phyloP scores from a whole-genome alignment of 1,284 basidiomycete genomes.

The Pseudozyma sp. region DNA sequence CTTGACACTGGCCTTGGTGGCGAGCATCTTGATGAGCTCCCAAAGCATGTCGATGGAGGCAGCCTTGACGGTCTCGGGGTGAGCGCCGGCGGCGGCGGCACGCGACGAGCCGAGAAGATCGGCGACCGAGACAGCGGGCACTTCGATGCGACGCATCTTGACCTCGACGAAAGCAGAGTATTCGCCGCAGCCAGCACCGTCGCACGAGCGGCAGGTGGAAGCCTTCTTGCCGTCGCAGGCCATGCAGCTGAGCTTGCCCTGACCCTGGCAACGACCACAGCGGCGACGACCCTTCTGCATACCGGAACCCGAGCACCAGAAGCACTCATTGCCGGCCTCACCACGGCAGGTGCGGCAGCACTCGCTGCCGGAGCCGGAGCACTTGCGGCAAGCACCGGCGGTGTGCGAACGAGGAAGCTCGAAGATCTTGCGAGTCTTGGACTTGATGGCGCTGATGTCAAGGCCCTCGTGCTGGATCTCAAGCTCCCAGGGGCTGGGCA shows the following conservation, averaged over 20 bases:
- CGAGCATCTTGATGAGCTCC: constrained; percentile 51
- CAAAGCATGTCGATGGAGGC: constrained; percentile 52
- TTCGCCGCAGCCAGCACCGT: constrained; percentile 44
- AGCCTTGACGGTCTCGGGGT: constrained; percentile 29
- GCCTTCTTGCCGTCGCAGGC: constrained; percentile 47
- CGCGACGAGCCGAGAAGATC: constrained; percentile 32
- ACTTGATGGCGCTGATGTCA: constrained; percentile 43
- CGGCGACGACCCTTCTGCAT: constrained; percentile 50
- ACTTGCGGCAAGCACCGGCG: constrained; percentile 42
- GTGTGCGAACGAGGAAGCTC: constrained; percentile 45
- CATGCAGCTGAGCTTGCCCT: constrained; percentile 46
- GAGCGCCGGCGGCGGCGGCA: constrained; percentile 18
- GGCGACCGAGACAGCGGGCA: constrained; percentile 54
- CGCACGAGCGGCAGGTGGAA: constrained; percentile 47
- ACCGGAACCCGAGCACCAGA: constrained; percentile 57
- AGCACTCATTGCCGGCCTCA: constrained; percentile 54
- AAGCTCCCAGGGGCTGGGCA: constrained; percentile 53
- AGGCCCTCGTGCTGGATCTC: constrained; percentile 50
- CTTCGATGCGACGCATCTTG: constrained; percentile 54
- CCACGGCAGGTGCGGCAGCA: constrained; percentile 49
- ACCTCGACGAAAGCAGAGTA: constrained; percentile 55
- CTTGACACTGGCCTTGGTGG: constrained; percentile 38
- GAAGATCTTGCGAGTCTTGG: constrained; percentile 55
- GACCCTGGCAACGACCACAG: constrained; percentile 54
- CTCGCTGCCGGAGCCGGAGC: constrained; percentile 44